Evolutionary conservation across 164 flowering plant species (phyloP).

Genomic region (Macadamia tetraphylla): DNA sequence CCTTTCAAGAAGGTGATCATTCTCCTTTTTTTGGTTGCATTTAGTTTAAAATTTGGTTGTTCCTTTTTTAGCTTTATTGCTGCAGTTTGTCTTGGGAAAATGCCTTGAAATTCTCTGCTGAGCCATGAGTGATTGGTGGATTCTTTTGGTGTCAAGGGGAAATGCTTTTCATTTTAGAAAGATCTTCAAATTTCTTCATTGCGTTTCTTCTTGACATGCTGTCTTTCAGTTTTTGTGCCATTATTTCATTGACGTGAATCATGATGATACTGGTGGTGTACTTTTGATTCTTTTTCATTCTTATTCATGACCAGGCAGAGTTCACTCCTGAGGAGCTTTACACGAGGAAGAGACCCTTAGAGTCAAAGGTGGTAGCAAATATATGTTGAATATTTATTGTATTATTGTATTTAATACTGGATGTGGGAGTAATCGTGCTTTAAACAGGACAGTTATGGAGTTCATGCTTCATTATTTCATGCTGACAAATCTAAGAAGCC

Average conservation of each 20-base stretch:
- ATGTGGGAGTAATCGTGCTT: conserved; percentile 3
- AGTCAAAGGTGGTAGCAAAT: conserved; percentile 42
- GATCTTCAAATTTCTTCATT: neutral
- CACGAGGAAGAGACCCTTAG: conserved; percentile 63
- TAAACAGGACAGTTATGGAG: conserved; percentile 52
- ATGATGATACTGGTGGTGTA: neutral
- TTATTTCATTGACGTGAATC: no score
- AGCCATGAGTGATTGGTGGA: neutral
- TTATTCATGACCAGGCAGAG: conserved; percentile 59
- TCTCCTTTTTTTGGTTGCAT: neutral
- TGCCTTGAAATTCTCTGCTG: neutral
- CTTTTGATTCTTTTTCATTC: conserved; percentile 5
- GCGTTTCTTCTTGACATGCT: neutral
- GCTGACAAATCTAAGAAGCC: conserved; percentile 34
- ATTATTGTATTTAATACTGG: neutral
- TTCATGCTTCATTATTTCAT: conserved; percentile 33
- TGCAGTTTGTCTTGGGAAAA: neutral
- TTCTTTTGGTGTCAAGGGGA: neutral
- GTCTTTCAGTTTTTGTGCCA: neutral
- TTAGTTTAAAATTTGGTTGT: neutral
- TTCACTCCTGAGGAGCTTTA: conserved; percentile 79
- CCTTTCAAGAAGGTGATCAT: conserved; percentile 73
- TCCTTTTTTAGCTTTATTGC: neutral
- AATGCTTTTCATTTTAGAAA: neutral
- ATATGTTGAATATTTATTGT: conserved; percentile 1